These are phyloP conservation scores for Plasmodium berghei DNA, from an alignment of 169 alveolate genomes.

Conservation along the genomic window DNA sequence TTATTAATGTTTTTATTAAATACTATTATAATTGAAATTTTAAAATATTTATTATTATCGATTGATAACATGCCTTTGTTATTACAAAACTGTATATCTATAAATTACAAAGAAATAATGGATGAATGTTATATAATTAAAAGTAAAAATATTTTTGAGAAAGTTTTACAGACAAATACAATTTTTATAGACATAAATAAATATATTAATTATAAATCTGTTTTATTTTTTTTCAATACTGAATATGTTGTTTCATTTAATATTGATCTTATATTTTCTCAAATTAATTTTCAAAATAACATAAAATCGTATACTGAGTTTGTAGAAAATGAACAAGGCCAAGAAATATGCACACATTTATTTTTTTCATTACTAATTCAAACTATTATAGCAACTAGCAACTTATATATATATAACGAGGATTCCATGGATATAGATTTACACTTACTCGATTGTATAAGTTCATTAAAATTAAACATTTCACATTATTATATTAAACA, in stretches of 20 bases:
- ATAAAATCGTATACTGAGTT: not conserved
- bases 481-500: constrained; percentile 38
- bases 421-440: constrained; percentile 19
- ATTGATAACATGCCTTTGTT: constrained; percentile 65
- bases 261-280: not conserved
- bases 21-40: constrained; percentile 28
- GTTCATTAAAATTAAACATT: constrained; percentile 10
- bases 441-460: constrained; percentile 19
- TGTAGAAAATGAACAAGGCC: not conserved
- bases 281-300: not conserved
- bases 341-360: not conserved
- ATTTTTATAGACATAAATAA: constrained; percentile 45
- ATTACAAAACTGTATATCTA: constrained; percentile 57
- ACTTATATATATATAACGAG: constrained; percentile 54
- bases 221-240: constrained; percentile 28
- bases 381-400: constrained; percentile 46
- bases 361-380: constrained; percentile 38
- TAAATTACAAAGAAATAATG: constrained; percentile 35
- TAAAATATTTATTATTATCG: constrained; percentile 36
- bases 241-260: constrained; percentile 9
- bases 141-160: constrained; percentile 52
- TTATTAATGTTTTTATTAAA: constrained; percentile 54
- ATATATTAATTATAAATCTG: constrained; percentile 35
- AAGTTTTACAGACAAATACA: constrained; percentile 27
- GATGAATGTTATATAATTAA: constrained; percentile 49